Evolutionary conservation across 176 grass and related monocot genomes (phyloP), one percentile per base, ranked within the genome.

Genomic region (Pontederia crassipes): DNA sequence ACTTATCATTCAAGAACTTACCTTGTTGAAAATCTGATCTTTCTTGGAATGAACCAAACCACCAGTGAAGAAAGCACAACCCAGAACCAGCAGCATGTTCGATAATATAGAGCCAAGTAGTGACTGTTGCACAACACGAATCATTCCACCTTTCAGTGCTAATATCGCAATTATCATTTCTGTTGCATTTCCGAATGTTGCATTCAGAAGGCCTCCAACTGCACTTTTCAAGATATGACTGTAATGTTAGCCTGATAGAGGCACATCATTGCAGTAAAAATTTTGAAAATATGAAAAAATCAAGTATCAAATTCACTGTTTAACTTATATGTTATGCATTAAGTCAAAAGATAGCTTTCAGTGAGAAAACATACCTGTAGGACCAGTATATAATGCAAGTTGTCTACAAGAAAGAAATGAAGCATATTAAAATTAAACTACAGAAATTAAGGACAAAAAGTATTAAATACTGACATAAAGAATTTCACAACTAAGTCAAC

Each of bases 151-250:
- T 92, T 98, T 91, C 50, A 98, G 66, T 11, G 93, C 93, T 61
- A 92, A 98, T 55, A 92, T 74, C 0, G 93, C 87, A 72, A 98
- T 98, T 65, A 98, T 98, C 93, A 98, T 98, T 74, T 98, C 93
- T 2, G 93, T 98, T 7, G 87, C 93, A 71, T 98, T 98, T 50
- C 87, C 93, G 74, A 98, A 92, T 24, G 93, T 97, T 17, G 87
- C 93, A 78, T 91, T 97, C 49, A 97, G 77, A 13, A 97, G 76
- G 2, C 93, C 93, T 29, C 93, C 93, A 75, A 98, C 93, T 92
- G 74, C 67, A 89, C 9, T 82, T 62, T 6, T 63, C 46, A 32
- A 54, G 53, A 45, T 8, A 46, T 51, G 53, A 50, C 62, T 52
- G 48, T 26, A 62, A 12, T 17, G 67, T 50, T 52, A 55, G 57